phyloP scores from a whole-genome alignment of 768 basidiomycete species.

The Amanita exitialis region DNA sequence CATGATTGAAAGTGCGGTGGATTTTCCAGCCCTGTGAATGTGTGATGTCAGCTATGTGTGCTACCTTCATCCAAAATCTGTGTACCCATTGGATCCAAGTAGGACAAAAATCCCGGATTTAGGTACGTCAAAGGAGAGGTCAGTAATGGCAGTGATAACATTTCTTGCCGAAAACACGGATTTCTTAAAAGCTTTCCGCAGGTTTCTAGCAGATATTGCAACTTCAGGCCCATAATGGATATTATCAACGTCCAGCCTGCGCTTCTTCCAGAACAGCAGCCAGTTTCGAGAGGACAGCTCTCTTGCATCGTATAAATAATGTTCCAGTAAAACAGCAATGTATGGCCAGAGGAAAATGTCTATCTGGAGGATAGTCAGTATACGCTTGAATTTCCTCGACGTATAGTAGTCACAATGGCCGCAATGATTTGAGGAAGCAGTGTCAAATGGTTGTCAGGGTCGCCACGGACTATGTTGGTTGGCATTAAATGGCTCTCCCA shows the following conservation, averaged over 20 bases:
- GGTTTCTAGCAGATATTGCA: slow-evolving; percentile 53
- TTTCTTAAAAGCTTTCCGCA: slow-evolving; percentile 48
- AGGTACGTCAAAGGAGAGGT: slow-evolving; percentile 62
- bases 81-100: slow-evolving; percentile 61
- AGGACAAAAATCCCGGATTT: slow-evolving; percentile 70
- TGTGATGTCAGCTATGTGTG: slow-evolving; percentile 1
- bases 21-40: slow-evolving; percentile 81
- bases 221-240: slow-evolving; percentile 24
- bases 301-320: slow-evolving; percentile 48
- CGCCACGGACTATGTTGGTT: slow-evolving; percentile 43
- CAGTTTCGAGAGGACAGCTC: slow-evolving; percentile 17
- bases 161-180: slow-evolving; percentile 38
- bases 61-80: neutral
- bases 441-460: slow-evolving; percentile 48
- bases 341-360: slow-evolving; percentile 69
- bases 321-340: slow-evolving; percentile 50
- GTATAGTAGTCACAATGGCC: slow-evolving; percentile 39
- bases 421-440: slow-evolving; percentile 54
- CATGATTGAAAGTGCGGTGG: slow-evolving; percentile 58
- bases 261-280: slow-evolving; percentile 15
- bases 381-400: neutral
- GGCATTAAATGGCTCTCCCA: slow-evolving; percentile 51
- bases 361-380: slow-evolving; percentile 30
- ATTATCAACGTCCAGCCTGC: slow-evolving; percentile 5
- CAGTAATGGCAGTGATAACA: slow-evolving; percentile 49